Conservation (phyloP, 2,329 filamentous ascomycete species). For the Fusarium anthophilum region DNA sequence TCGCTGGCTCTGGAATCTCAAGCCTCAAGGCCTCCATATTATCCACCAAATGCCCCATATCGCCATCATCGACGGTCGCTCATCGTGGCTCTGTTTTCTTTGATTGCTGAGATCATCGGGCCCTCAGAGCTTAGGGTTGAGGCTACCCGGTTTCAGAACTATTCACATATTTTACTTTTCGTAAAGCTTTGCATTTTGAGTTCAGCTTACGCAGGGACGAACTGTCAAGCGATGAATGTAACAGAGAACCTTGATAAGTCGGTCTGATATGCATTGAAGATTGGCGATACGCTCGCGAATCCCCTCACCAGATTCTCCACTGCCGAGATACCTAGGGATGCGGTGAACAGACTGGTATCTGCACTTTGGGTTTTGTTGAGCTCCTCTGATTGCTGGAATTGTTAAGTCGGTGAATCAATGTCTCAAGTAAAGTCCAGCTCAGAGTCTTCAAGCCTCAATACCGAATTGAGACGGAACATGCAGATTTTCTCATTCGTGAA, state of each 20-base stretch:
- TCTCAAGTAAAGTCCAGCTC: conserved; percentile 20
- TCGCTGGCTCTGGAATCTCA: conserved; percentile 16
- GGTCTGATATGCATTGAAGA: conserved; percentile 1
- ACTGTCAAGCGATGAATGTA: background rate
- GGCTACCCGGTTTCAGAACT: background rate
- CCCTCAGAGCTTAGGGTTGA: background rate
- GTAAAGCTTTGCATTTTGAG: conserved; percentile 13
- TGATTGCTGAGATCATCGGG: background rate
- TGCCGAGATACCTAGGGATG: background rate
- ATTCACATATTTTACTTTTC: background rate
- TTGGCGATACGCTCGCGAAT: conserved; percentile 3
- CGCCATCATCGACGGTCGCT: conserved; percentile 12
- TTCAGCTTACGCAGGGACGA: conserved; percentile 27
- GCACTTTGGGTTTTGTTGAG: background rate
- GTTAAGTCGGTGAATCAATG: background rate
- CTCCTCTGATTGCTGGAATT: background rate
- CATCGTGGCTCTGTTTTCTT: background rate
- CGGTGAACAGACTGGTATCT: background rate
- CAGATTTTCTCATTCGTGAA: background rate
- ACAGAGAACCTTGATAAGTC: background rate
- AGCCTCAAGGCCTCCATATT: conserved; percentile 2
- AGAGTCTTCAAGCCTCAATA: conserved; percentile 20
- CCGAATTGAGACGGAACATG: background rate
- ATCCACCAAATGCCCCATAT: conserved; percentile 23
- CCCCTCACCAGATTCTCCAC: background rate